Base-by-base conservation (phyloP, 306 rosid species). In the Castanea mollissima region DNA sequence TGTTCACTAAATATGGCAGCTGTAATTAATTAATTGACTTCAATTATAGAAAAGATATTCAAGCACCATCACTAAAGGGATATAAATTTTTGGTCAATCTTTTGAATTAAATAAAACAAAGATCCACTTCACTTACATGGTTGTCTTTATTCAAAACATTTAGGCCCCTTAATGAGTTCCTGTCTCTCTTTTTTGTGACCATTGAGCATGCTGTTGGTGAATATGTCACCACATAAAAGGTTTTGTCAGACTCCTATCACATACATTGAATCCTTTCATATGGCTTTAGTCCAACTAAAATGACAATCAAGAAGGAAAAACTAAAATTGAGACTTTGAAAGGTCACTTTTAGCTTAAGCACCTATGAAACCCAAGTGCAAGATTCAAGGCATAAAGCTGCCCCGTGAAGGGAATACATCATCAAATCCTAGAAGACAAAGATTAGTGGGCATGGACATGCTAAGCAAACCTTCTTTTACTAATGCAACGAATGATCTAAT, bases 171-270 rank as follows among this genome's bases (percentile, higher is more conserved):
- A 57, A 2, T 78, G 69, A 72, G 56, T 79, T 21, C 25, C 14
- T 71, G 77, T 79, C 72, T 51, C 73, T 46, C 64, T 60, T 79
- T n/a, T n/a, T 62, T n/a, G 64, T 51, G 73, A 79, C 77, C 73
- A 79, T 29, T 52, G 27, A 78, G 68, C 59, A 59, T 73, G 6
- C 31, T 27, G 73, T 32, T 52, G 55, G 64, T 16, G 20, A 21
- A 59, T 46, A 49, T 11, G 55, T 67, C 15, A 72, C 69, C 57
- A 16, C 49, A 15, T 51, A 14, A 35, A 67, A 67, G 23, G 71
- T 34, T 67, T 18, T 18, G 46, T 18, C 25, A 55, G 13, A 23
- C 44, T 35, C 20, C 81, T 69, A 38, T 31, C 19, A 35, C 52
- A 77, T 55, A 23, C 69, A 55, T 34, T 70, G 64, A 76, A 52